These are phyloP conservation scores for Mucor saturninus DNA, from an alignment of 371 early-diverging fungal genomes.

Conservation along the genomic window DNA sequence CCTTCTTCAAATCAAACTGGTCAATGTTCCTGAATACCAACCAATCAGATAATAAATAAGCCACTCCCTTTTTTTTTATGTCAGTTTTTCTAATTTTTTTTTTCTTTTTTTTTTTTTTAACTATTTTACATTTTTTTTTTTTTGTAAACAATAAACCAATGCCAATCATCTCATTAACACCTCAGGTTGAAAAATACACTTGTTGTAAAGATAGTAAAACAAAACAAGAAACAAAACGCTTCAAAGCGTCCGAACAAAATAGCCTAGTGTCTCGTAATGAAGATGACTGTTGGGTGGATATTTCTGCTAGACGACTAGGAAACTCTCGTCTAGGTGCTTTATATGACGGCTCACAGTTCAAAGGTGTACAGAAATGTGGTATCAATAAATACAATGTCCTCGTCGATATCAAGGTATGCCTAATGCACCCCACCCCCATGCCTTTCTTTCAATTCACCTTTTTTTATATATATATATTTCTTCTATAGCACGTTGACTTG, in stretches of 20 bases:
- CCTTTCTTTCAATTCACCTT: neutral
- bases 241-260: neutral
- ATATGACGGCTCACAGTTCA: constrained; percentile 72
- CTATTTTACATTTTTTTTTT: constrained; percentile 8
- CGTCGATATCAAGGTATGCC: constrained; percentile 76
- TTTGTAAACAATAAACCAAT: constrained; percentile 4
- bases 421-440: neutral
- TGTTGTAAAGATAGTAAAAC: neutral
- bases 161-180: constrained; percentile 21
- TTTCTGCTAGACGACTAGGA: constrained; percentile 40
- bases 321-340: constrained; percentile 49
- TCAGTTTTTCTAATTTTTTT: neutral
- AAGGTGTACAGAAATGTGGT: constrained; percentile 75
- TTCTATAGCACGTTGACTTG: constrained; percentile 75
- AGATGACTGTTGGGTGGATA: constrained; percentile 45
- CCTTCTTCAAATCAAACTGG: constrained; percentile 12
- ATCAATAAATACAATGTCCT: constrained; percentile 70
- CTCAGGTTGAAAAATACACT: neutral
- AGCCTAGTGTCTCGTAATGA: constrained; percentile 34
- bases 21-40: constrained; percentile 22
- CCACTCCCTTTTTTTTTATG: neutral
- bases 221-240: neutral
- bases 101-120: constrained; percentile 13
- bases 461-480: no score
- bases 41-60: constrained; percentile 3